A percentile compares a stretch with the other conserved stretches of the same genome.
These are phyloP conservation scores for Acacia concinna DNA, from an alignment of 331 rosid genomes.

Conservation along the genomic window DNA sequence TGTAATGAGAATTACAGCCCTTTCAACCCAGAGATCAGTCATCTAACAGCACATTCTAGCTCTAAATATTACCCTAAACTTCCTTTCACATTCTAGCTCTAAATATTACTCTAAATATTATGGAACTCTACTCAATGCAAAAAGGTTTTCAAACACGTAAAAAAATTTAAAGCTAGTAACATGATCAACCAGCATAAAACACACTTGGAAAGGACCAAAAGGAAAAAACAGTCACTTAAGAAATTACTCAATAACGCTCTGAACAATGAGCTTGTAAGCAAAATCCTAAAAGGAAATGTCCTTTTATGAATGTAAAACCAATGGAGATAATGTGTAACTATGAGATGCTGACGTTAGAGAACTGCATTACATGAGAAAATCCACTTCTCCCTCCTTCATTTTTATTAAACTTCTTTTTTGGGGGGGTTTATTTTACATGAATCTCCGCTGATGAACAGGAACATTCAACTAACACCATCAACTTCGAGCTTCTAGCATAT, in stretches of 20 bases:
- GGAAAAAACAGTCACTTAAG: not conserved
- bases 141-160: not conserved
- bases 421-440: not conserved
- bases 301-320: not conserved
- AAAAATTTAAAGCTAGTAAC: not conserved
- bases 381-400: not conserved
- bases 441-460: not conserved
- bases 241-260: not conserved
- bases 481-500: conserved; percentile 9
- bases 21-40: not conserved
- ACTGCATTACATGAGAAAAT: not conserved
- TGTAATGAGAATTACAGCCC: not conserved
- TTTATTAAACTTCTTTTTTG: not conserved
- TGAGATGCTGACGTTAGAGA: not conserved
- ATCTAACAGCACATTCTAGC: not conserved
- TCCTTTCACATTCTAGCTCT: not conserved
- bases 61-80: not conserved
- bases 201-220: not conserved
- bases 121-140: not conserved
- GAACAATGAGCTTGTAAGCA: not conserved
- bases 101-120: not conserved
- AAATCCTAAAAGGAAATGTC: not conserved
- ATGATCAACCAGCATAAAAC: not conserved
- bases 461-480: not conserved
- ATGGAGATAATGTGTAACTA: not conserved